Conservation (phyloP, 176 grass and related monocot species). For the Cocos nucifera region DNA sequence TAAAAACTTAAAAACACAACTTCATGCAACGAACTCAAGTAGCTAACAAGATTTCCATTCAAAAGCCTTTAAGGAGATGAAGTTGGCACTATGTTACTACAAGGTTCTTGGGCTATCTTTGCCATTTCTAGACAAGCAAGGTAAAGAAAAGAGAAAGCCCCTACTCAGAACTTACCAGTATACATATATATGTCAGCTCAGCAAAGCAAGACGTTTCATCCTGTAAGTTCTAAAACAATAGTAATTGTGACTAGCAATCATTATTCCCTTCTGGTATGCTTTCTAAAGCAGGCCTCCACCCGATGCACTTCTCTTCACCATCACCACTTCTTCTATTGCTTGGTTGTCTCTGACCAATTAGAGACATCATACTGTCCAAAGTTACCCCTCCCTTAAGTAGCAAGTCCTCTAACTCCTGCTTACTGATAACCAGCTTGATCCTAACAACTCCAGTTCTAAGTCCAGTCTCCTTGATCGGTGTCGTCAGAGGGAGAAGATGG, state of each 20-base stretch:
- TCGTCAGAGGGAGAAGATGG: conserved; percentile 11
- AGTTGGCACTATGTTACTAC: neutral
- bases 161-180: neutral
- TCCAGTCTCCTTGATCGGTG: neutral
- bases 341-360: conserved; percentile 16
- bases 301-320: conserved; percentile 1
- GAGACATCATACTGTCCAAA: conserved; percentile 16
- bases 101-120: neutral
- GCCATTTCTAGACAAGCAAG: neutral
- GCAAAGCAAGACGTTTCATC: neutral
- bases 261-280: conserved; percentile 36
- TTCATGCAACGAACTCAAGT: too few species aligned
- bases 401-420: conserved; percentile 28
- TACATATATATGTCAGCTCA: neutral
- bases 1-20: too few species aligned
- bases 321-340: neutral
- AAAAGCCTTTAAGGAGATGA: too few species aligned
- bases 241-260: conserved; percentile 5
- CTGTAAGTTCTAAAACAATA: neutral
- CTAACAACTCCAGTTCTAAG: conserved; percentile 14
- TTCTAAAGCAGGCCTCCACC: conserved; percentile 26
- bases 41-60: too few species aligned
- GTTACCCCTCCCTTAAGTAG: conserved; percentile 17
- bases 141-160: conserved; percentile 9
- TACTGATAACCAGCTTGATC: conserved; percentile 35